phyloP scores from a whole-genome alignment of 371 early-diverging fungal genomes.

The Apophysomyces elegans region DNA sequence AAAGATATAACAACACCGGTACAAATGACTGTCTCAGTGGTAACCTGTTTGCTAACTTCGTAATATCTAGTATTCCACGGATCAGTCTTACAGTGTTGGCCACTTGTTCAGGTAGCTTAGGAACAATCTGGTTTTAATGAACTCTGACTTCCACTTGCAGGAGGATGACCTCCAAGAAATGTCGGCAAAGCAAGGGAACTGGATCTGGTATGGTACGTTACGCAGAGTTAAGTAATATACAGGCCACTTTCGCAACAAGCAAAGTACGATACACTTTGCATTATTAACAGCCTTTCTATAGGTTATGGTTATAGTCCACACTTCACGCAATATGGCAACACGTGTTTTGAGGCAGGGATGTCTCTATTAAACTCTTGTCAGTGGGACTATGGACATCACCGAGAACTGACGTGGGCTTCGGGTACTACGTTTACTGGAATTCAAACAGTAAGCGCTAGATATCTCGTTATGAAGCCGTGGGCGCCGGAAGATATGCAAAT shows the following conservation, averaged over 20 bases:
- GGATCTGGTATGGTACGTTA: too few relatives aligned
- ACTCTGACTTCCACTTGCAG: background rate
- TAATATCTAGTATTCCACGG: background rate
- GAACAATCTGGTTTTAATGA: background rate
- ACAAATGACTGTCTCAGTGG: background rate
- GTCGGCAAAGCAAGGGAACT: background rate
- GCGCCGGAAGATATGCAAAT: slow-evolving; percentile 1
- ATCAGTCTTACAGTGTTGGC: slow-evolving; percentile 6
- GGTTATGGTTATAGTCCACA: too few relatives aligned
- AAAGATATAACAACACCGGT: background rate
- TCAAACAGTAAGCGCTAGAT: background rate
- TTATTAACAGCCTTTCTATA: too few relatives aligned
- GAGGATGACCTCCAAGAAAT: background rate
- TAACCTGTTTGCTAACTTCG: background rate
- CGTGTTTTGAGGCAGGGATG: background rate
- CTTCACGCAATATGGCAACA: too few relatives aligned
- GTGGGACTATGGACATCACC: background rate
- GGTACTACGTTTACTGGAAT: background rate
- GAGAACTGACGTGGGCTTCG: background rate
- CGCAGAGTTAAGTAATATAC: too few relatives aligned
- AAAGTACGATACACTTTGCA: too few relatives aligned
- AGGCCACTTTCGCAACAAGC: too few relatives aligned
- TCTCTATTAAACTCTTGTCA: background rate
- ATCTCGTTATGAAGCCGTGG: slow-evolving; percentile 12
- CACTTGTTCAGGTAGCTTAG: background rate